phyloP scores from a whole-genome alignment of 2,329 filamentous ascomycete genomes.

The Tolypocladium sp. region DNA sequence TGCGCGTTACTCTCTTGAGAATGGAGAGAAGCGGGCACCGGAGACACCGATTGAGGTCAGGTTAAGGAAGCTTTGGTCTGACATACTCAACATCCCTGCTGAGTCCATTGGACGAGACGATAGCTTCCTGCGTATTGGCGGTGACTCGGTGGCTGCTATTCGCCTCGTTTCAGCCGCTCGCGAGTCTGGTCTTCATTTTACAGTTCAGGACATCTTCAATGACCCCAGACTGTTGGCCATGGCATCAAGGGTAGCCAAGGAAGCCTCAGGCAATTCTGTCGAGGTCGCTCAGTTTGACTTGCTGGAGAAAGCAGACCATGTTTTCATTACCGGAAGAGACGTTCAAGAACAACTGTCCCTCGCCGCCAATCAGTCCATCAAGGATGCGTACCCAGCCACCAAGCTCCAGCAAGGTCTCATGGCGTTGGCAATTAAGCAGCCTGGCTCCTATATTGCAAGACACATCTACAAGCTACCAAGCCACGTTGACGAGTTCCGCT shows the following conservation, averaged over 20 bases:
- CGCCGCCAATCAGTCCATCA: not conserved
- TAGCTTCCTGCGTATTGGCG: not conserved
- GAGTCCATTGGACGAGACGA: not conserved
- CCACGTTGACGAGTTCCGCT: not conserved
- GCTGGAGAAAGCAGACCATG: too few relatives aligned
- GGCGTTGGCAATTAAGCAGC: slow-evolving; percentile 5
- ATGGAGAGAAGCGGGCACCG: not conserved
- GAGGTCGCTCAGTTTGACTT: too few relatives aligned
- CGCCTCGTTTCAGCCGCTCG: not conserved
- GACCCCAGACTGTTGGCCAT: not conserved
- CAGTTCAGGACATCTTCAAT: not conserved
- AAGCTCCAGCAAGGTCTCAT: slow-evolving; percentile 30
- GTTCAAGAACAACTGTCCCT: too few relatives aligned
- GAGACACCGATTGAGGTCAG: not conserved
- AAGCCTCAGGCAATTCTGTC: too few relatives aligned
- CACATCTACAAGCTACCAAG: not conserved
- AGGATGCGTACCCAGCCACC: slow-evolving; percentile 29
- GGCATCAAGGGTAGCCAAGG: not conserved
- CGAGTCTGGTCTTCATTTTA: not conserved
- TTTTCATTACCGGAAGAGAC: too few relatives aligned
- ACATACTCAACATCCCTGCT: slow-evolving; percentile 1
- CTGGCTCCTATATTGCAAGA: not conserved
- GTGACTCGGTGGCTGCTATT: slow-evolving; percentile 12
- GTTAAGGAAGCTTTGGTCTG: slow-evolving; percentile 1
- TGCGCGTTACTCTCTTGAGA: not conserved